phyloP scores from a whole-genome alignment of 257 asterid species.

The Solanum virginianum region DNA sequence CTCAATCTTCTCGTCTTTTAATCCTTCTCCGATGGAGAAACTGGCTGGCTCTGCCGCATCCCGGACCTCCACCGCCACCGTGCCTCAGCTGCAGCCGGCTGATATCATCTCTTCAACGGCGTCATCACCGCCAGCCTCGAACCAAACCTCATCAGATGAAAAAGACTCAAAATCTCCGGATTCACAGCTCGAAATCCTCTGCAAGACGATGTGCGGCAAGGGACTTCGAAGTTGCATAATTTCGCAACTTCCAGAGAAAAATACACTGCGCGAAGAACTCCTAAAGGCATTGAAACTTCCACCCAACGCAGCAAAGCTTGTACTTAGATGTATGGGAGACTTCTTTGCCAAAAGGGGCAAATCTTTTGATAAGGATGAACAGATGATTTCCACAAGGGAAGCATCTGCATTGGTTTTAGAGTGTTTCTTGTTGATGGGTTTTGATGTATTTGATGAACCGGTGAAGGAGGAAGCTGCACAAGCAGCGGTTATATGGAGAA shows the following conservation, averaged over 20 bases:
- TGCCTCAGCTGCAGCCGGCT: not conserved
- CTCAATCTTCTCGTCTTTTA: no score
- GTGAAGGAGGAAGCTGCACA: constrained; percentile 44
- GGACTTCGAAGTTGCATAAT: not conserved
- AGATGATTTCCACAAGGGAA: constrained; percentile 29
- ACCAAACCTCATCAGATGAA: not conserved
- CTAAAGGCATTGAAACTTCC: not conserved
- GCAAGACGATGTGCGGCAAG: not conserved
- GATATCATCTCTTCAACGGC: not conserved
- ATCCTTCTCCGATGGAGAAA: not conserved
- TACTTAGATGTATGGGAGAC: not conserved
- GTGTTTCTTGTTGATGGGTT: constrained; percentile 50
- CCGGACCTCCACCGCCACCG: not conserved
- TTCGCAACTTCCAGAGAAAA: not conserved
- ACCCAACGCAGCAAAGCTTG: not conserved
- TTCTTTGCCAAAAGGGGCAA: not conserved
- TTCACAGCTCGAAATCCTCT: not conserved
- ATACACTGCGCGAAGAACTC: not conserved
- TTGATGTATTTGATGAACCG: constrained; percentile 20
- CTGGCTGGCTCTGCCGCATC: not conserved
- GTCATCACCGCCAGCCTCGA: not conserved
- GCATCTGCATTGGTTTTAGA: constrained; percentile 63
- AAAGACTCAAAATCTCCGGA: not conserved
- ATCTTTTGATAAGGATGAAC: not conserved
- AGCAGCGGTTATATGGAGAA: constrained; percentile 64